A percentile compares a stretch with the other conserved stretches of the same genome.
Evolutionary conservation across 1,284 basidiomycete genomes (phyloP).

Genomic region (Cryptococcus sp.): DNA sequence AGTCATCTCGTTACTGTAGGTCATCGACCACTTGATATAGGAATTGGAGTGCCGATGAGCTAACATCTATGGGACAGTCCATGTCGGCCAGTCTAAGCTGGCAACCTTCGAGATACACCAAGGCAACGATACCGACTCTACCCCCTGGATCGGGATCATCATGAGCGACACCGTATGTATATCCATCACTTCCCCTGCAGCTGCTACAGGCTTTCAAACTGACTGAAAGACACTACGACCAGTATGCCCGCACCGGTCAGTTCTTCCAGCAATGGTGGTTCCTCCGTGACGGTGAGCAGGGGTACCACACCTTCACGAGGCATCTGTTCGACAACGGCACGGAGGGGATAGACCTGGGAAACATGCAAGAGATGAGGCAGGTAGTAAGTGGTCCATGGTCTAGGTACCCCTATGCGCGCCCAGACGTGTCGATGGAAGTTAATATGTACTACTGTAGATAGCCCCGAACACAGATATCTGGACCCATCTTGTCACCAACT

Average conservation of each 20-base stretch:
- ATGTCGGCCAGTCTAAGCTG: constrained; percentile 5
- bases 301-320: constrained; percentile 32
- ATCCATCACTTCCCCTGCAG: too few relatives aligned
- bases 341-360: constrained; percentile 14
- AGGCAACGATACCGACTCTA: not conserved
- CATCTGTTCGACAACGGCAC: constrained; percentile 23
- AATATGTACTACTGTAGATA: not conserved
- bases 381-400: constrained; percentile 21
- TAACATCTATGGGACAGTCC: constrained; percentile 3
- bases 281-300: constrained; percentile 33
- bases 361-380: constrained; percentile 26
- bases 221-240: not conserved
- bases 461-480: constrained; percentile 21
- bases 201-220: not conserved
- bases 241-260: constrained; percentile 23
- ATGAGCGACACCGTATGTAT: constrained; percentile 15
- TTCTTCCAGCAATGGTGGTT: constrained; percentile 38
- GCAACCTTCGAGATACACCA: constrained; percentile 13
- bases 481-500: constrained; percentile 27
- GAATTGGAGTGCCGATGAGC: not conserved
- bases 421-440: constrained; percentile 17
- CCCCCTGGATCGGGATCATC: constrained; percentile 13
- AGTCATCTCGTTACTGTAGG: constrained; percentile 12
- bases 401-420: constrained; percentile 22
- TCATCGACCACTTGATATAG: not conserved